A percentile compares a stretch with the other conserved stretches of the same genome.
Conservation (phyloP, 2,329 filamentous ascomycete genomes). For the Sordariomycetes sp. region DNA sequence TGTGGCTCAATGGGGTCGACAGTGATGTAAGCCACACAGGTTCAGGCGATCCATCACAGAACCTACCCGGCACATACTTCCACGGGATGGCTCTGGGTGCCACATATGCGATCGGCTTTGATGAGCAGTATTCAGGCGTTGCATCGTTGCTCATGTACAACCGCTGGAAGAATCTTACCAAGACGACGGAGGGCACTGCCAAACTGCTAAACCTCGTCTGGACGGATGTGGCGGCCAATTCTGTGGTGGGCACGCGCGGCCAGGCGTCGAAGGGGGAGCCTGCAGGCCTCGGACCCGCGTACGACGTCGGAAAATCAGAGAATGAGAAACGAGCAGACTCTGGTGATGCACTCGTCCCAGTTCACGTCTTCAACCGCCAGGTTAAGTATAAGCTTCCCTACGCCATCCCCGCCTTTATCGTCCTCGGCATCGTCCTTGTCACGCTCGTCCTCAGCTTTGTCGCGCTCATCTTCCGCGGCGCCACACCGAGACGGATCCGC, state of each 20-base stretch:
- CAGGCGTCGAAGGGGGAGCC: too few species aligned
- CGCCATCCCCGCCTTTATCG: neutral
- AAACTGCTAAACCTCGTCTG: conserved; percentile 30
- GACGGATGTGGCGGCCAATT: conserved; percentile 29
- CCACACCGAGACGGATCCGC: neutral
- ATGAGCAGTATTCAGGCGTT: too few species aligned
- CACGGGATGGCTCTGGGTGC: too few species aligned
- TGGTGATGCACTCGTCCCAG: neutral
- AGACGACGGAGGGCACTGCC: conserved; percentile 12
- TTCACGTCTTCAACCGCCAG: neutral
- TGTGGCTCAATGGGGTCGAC: too few species aligned
- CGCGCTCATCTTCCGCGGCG: neutral
- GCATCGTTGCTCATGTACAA: too few species aligned
- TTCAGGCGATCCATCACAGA: too few species aligned
- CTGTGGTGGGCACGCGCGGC: conserved; percentile 12
- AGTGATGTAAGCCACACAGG: too few species aligned
- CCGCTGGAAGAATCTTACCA: conserved; percentile 11
- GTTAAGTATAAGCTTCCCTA: neutral
- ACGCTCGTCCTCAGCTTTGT: neutral
- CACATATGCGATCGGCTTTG: too few species aligned
- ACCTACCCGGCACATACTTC: too few species aligned
- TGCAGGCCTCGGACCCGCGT: too few species aligned
- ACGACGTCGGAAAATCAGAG: too few species aligned
- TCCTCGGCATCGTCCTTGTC: neutral
- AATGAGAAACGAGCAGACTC: too few species aligned